A percentile compares a stretch with the other conserved stretches of the same genome.
phyloP scores from a whole-genome alignment of 805 yeast species.

The Saturnispora gosingensis region DNA sequence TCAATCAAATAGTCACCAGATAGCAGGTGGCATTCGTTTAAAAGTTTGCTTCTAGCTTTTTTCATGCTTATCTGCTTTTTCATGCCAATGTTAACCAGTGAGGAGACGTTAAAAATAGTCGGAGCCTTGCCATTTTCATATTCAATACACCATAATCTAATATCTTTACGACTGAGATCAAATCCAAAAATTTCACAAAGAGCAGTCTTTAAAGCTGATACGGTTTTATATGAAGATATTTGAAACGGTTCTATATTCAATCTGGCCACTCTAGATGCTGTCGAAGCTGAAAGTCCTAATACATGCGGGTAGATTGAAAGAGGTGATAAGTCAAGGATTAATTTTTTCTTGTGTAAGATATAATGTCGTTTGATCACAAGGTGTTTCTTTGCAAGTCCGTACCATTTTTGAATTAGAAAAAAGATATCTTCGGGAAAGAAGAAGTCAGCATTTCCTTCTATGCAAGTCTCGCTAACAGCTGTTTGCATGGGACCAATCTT shows the following conservation, averaged over 20 bases:
- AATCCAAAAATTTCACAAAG: slow-evolving; percentile 18
- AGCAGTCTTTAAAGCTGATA: slow-evolving; percentile 21
- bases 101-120: slow-evolving; percentile 14
- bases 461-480: slow-evolving; percentile 32
- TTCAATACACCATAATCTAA: slow-evolving; percentile 22
- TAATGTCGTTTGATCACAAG: slow-evolving; percentile 30
- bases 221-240: slow-evolving; percentile 27
- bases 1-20: slow-evolving; percentile 21
- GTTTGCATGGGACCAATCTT: slow-evolving; percentile 42
- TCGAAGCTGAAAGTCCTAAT: slow-evolving; percentile 13
- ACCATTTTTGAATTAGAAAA: slow-evolving; percentile 39
- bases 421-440: slow-evolving; percentile 38
- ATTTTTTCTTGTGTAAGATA: slow-evolving; percentile 21
- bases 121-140: slow-evolving; percentile 12
- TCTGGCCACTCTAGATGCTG: background rate
- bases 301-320: slow-evolving; percentile 22
- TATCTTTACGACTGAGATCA: slow-evolving; percentile 6
- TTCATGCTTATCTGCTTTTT: slow-evolving; percentile 17
- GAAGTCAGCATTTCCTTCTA: slow-evolving; percentile 21
- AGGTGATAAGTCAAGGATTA: slow-evolving; percentile 21
- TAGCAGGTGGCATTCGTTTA: slow-evolving; percentile 8
- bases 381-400: slow-evolving; percentile 37
- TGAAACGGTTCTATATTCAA: slow-evolving; percentile 16
- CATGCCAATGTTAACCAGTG: slow-evolving; percentile 13
- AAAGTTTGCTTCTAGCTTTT: slow-evolving; percentile 9